Percentiles rank a stretch among this genome's conserved stretches.
These are phyloP conservation scores for Beauveria caledonica DNA, from an alignment of 2,329 filamentous ascomycete species.

Conservation along the genomic window DNA sequence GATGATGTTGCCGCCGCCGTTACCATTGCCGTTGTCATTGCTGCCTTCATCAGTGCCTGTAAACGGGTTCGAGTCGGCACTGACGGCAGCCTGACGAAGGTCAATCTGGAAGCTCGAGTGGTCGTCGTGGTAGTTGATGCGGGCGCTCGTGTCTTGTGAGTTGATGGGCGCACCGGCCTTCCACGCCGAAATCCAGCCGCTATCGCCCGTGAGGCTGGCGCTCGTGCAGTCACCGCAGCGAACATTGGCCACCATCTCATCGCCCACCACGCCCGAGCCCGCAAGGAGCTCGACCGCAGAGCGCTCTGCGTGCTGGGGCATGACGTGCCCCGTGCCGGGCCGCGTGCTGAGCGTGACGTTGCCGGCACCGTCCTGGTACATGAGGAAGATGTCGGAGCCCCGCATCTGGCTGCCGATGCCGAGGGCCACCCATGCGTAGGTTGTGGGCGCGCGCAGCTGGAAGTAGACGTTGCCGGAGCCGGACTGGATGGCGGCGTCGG, in stretches of 20 bases:
- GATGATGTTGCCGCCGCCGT: slow-evolving; percentile 6
- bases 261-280: slow-evolving; percentile 47
- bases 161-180: slow-evolving; percentile 37
- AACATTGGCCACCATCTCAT: slow-evolving; percentile 53
- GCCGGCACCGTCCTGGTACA: slow-evolving; percentile 49
- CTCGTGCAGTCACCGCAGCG: slow-evolving; percentile 43
- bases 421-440: slow-evolving; percentile 48
- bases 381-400: slow-evolving; percentile 52
- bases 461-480: slow-evolving; percentile 51
- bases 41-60: slow-evolving; percentile 11
- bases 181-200: slow-evolving; percentile 49
- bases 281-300: slow-evolving; percentile 44
- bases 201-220: slow-evolving; percentile 33
- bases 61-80: slow-evolving; percentile 46
- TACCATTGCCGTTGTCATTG: not conserved
- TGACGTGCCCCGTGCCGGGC: slow-evolving; percentile 35
- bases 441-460: slow-evolving; percentile 47
- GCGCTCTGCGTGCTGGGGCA: slow-evolving; percentile 38
- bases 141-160: slow-evolving; percentile 30
- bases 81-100: slow-evolving; percentile 37
- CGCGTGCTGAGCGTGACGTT: slow-evolving; percentile 57
- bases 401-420: slow-evolving; percentile 49
- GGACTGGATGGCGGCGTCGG: slow-evolving; percentile 37
- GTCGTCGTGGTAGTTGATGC: slow-evolving; percentile 39
- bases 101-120: slow-evolving; percentile 38